Evolutionary conservation across 345 rosid species (phyloP).

Genomic region (Gossypium raimondii): DNA sequence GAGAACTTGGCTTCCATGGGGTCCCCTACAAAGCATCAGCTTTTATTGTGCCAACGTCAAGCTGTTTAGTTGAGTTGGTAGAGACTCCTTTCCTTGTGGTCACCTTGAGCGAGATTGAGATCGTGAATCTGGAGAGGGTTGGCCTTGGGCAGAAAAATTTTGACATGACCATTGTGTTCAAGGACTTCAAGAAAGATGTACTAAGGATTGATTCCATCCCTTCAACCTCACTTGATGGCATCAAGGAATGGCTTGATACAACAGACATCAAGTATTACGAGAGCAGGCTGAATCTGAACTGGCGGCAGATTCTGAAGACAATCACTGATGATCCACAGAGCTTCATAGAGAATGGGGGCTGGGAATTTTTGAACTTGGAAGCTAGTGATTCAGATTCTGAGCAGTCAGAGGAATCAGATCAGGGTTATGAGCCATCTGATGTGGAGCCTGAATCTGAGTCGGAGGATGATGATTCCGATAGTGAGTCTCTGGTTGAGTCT

Average conservation of each 20-base stretch:
- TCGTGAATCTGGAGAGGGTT: slow-evolving; percentile 91
- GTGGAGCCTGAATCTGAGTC: slow-evolving; percentile 73
- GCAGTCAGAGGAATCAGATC: slow-evolving; percentile 73
- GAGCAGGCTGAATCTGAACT: slow-evolving; percentile 86
- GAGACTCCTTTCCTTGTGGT: slow-evolving; percentile 83
- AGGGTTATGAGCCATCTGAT: slow-evolving; percentile 85
- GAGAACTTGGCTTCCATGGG: slow-evolving; percentile 94
- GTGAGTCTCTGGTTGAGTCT: slow-evolving; percentile 74
- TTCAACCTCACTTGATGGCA: slow-evolving; percentile 73
- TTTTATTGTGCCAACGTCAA: slow-evolving; percentile 83
- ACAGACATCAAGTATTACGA: slow-evolving; percentile 86
- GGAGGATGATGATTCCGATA: slow-evolving; percentile 65
- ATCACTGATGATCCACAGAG: slow-evolving; percentile 86
- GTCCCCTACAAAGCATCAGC: slow-evolving; percentile 77
- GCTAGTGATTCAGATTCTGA: slow-evolving; percentile 85
- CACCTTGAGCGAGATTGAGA: slow-evolving; percentile 84
- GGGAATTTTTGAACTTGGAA: slow-evolving; percentile 92
- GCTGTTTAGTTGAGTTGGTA: slow-evolving; percentile 79
- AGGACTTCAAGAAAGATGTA: slow-evolving; percentile 89
- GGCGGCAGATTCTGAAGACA: slow-evolving; percentile 85
- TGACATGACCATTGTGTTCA: slow-evolving; percentile 85
- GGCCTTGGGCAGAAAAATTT: slow-evolving; percentile 90
- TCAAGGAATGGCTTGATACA: slow-evolving; percentile 92
- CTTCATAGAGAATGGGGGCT: slow-evolving; percentile 82
- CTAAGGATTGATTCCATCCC: slow-evolving; percentile 79